phyloP scores from a whole-genome alignment of 345 rosid species.

The Salix exigua region DNA sequence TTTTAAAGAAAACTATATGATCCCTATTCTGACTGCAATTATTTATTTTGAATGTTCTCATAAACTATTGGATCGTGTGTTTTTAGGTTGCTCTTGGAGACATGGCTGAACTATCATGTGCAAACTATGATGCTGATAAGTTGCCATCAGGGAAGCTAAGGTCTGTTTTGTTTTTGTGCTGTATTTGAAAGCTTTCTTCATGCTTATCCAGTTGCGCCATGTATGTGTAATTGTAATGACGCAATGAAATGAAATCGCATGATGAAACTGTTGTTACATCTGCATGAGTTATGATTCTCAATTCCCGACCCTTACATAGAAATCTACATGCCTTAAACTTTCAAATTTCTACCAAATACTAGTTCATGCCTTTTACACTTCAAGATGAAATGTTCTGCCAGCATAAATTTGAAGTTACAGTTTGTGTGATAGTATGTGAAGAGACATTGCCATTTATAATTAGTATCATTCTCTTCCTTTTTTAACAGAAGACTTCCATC shows the following conservation, averaged over 20 bases:
- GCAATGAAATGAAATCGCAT: neutral
- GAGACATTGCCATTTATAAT: neutral
- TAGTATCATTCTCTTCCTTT: neutral
- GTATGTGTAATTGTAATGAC: neutral
- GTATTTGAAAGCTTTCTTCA: neutral
- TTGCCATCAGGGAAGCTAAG: slow-evolving; percentile 80
- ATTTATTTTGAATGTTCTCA: slow-evolving; percentile 1
- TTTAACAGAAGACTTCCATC: too few species aligned
- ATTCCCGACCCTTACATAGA: neutral
- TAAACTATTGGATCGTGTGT: neutral
- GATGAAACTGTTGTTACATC: neutral
- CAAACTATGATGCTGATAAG: slow-evolving; percentile 63
- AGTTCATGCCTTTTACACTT: neutral
- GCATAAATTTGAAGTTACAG: neutral
- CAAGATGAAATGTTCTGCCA: neutral
- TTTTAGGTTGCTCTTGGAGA: slow-evolving; percentile 86
- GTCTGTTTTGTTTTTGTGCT: slow-evolving; percentile 27
- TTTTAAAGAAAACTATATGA: too few species aligned
- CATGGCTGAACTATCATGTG: slow-evolving; percentile 62
- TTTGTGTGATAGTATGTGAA: neutral
- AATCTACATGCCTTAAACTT: neutral
- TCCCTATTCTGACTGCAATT: neutral
- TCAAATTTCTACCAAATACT: neutral
- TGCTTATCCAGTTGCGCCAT: neutral
- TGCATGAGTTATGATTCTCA: neutral